These are phyloP conservation scores for Stephanodiscus minutulus DNA, from an alignment of 108 stramenopile genomes.

Conservation along the genomic window DNA sequence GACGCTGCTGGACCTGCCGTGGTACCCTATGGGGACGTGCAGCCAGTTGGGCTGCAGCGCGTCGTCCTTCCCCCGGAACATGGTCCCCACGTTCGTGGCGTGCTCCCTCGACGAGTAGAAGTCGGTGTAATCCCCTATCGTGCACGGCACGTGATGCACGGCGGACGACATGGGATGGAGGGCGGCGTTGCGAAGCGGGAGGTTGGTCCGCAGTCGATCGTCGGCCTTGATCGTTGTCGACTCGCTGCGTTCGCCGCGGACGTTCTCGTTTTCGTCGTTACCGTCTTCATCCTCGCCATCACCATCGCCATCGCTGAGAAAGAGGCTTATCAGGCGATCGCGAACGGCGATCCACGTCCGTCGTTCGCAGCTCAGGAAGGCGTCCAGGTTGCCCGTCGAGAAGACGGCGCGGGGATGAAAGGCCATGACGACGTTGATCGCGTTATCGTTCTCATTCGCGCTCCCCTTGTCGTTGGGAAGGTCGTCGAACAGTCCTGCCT, in stretches of 20 bases:
- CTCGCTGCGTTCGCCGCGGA: too few relatives aligned
- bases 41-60: constrained; percentile 94
- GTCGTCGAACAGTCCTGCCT: constrained; percentile 71
- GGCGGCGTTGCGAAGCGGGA: constrained; percentile 43
- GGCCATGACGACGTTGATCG: constrained; percentile 5
- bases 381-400: constrained; percentile 61
- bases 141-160: constrained; percentile 74
- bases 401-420: constrained; percentile 56
- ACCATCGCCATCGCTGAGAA: constrained; percentile 21
- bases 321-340: constrained; percentile 59
- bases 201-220: constrained; percentile 28
- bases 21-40: constrained; percentile 93
- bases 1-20: constrained; percentile 84
- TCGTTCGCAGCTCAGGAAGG: constrained; percentile 66
- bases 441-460: not conserved
- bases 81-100: constrained; percentile 92
- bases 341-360: constrained; percentile 74
- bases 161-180: constrained; percentile 54
- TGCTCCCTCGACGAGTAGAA: constrained; percentile 93
- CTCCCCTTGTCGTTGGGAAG: constrained; percentile 6
- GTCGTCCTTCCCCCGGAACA: constrained; percentile 92
- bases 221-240: constrained; percentile 29
- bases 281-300: not conserved
- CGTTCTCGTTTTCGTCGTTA: too few relatives aligned
- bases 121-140: constrained; percentile 91